Base-by-base conservation (phyloP, 371 early-diverging fungal genomes). In the Mortierella sp. region DNA sequence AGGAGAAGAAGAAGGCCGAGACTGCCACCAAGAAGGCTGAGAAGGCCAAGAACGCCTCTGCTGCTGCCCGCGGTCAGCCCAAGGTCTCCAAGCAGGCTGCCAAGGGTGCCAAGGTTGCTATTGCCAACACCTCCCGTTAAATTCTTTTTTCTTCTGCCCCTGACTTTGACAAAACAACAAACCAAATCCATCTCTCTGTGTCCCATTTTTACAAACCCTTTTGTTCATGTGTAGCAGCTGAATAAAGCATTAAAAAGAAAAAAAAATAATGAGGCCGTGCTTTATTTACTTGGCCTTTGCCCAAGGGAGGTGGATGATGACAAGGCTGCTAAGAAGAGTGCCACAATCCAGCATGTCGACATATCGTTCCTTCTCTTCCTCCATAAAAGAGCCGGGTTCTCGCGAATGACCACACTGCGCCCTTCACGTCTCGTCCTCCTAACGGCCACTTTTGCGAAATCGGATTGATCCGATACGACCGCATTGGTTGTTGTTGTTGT, bases 101-200 rank as follows among this genome's bases (percentile, higher is more conserved):
- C 78, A 95, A 95, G 92, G 97, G 97, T 81, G 95, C 95, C 87
- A 92, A 93, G 76, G 91, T 93, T 82, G 95, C 96, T 93, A 96
- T 95, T 85, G 91, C 93, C 88, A 95, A 96, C 89, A 96, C 93
- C 88, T 95, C 95, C 89, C 96, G 98, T 79, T 97, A 96, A 97
- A 80, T 72, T 76, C 64, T 67, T n/a, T 72, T 69, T 71, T 72
- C 40, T 74, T 75, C 74, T 72, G 43, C 43, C 6, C 43, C 95
- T 93, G 43, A 40, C 6, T 40, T 40, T 40, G 96, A 78, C 98
- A 98, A 92, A 94, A 95, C 88, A 93, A 95, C 93, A 99, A 98
- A 95, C 98, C 98, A 72, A 95, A 97, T 88, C 57, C 51, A 14
- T 51, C 57, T 28, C 28, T 28, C 28, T 59, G 11, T 59, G 59